Conservation (phyloP, 768 basidiomycete species). For the Pilatotrama ljubarskyi region DNA sequence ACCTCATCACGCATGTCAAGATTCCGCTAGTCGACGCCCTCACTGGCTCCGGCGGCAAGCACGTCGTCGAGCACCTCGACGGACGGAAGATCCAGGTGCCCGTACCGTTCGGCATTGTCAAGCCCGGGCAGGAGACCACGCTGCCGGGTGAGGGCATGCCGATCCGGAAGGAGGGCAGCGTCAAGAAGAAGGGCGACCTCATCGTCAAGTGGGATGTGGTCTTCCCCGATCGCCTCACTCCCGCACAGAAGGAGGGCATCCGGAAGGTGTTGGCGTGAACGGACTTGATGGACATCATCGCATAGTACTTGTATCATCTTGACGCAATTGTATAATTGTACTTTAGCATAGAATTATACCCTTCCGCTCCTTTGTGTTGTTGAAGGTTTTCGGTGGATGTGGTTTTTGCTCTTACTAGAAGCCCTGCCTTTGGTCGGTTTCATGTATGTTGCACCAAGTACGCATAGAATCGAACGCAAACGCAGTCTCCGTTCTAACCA, state of each 20-base stretch:
- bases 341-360: slow-evolving; percentile 19
- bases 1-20: slow-evolving; percentile 60
- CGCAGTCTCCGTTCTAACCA: too few species aligned
- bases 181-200: slow-evolving; percentile 79
- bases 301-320: slow-evolving; percentile 12
- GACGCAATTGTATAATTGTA: slow-evolving; percentile 4
- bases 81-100: slow-evolving; percentile 73
- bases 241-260: slow-evolving; percentile 78
- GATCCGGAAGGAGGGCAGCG: slow-evolving; percentile 73
- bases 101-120: slow-evolving; percentile 67
- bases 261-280: slow-evolving; percentile 56
- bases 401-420: too few species aligned
- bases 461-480: too few species aligned
- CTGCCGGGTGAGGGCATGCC: slow-evolving; percentile 89
- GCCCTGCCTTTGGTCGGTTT: too few species aligned
- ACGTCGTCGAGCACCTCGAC: slow-evolving; percentile 70
- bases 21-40: slow-evolving; percentile 86
- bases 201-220: slow-evolving; percentile 80
- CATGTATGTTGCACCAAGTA: too few species aligned
- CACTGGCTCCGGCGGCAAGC: slow-evolving; percentile 54
- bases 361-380: slow-evolving; percentile 6
- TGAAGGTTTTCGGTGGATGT: too few species aligned
- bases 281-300: slow-evolving; percentile 10
- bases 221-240: slow-evolving; percentile 78
- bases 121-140: slow-evolving; percentile 72